These are phyloP conservation scores for Orbilia brochopaga DNA, from an alignment of 2,329 filamentous ascomycete genomes.

Conservation along the genomic window DNA sequence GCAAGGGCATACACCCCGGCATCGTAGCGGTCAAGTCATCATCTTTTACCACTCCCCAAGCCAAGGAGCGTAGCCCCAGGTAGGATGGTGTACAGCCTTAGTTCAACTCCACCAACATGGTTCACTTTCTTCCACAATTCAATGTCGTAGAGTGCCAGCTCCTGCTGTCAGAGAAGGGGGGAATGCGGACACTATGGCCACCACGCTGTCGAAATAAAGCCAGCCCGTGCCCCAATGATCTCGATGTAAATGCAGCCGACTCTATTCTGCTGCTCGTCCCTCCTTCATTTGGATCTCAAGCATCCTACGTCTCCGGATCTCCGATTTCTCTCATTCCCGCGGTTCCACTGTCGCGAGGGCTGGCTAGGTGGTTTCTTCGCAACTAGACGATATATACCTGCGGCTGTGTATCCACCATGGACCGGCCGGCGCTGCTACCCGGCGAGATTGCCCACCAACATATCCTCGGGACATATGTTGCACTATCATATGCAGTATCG, in stretches of 20 bases:
- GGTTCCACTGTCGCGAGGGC: no score
- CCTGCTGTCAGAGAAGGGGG: not conserved
- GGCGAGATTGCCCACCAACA: slow-evolving; percentile 47
- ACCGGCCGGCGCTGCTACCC: slow-evolving; percentile 22
- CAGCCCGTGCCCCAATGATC: slow-evolving; percentile 13
- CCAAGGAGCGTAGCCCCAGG: slow-evolving; percentile 3
- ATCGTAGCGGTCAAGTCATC: slow-evolving; percentile 23
- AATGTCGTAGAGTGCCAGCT: not conserved
- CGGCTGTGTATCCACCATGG: slow-evolving; percentile 8
- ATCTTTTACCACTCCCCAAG: slow-evolving; percentile 21
- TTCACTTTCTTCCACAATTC: not conserved
- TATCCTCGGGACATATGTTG: slow-evolving; percentile 67
- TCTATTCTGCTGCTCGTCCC: no score
- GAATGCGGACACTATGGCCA: not conserved
- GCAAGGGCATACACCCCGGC: slow-evolving; percentile 25
- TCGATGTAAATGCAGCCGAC: slow-evolving; percentile 4
- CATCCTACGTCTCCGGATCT: no score
- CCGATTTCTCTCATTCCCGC: not conserved
- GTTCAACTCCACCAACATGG: slow-evolving; percentile 15
- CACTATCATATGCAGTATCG: slow-evolving; percentile 73
- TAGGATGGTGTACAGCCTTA: slow-evolving; percentile 6
- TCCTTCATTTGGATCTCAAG: slow-evolving; percentile 10
- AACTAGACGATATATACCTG: no score
- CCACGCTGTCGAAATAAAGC: slow-evolving; percentile 23
- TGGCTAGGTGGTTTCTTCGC: no score